A percentile compares a stretch with the other conserved stretches of the same genome.
Conservation (phyloP, 306 rosid genomes). For the Medicago truncatula region MtrunA17r5.0-ANR NC_053042.1:50535001-50535500, state of each 20-base stretch:
- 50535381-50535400: not conserved
- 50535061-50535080: constrained; percentile 84
- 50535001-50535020: constrained; percentile 39
- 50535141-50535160: constrained; percentile 56
- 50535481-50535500: not conserved
- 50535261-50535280: not conserved
- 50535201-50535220: too few relatives aligned
- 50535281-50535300: constrained; percentile 1
- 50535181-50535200: constrained; percentile 4
- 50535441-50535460: not conserved
- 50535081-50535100: constrained; percentile 65
- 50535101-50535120: constrained; percentile 46
- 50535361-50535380: not conserved
- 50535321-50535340: not conserved
- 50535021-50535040: constrained; percentile 50
- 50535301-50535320: constrained; percentile 9
- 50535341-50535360: constrained; percentile 10
- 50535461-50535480: not conserved
- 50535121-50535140: constrained; percentile 68
- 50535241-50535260: constrained; percentile 37
- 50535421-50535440: not conserved
- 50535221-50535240: constrained; percentile 14
- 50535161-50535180: not conserved
- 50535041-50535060: constrained; percentile 48
- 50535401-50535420: not conserved